Base-by-base conservation (phyloP, 2,329 filamentous ascomycete species). In the Aspergillaceae sp. region DNA sequence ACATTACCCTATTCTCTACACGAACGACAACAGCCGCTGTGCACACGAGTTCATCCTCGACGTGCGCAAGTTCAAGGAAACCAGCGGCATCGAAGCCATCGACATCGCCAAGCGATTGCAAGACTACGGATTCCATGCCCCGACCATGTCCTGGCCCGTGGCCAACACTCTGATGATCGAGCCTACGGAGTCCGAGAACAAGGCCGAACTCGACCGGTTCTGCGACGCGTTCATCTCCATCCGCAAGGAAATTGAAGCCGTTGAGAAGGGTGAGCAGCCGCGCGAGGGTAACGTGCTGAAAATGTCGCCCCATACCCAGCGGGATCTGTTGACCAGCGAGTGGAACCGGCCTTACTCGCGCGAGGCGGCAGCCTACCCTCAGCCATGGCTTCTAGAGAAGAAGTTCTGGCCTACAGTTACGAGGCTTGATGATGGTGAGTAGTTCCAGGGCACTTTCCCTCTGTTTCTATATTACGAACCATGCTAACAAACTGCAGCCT, bases 21-120 rank as follows among this genome's bases (percentile, higher is more conserved):
- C 88, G 56, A 97, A 97, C 67, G 77, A 79, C 45, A 79, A 89
- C 51, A 86, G 84, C 26, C 86, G 90, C 46, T 97, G 91, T 65
- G 91, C 91, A 0, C 91, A 97, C 74, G 91, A 97, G 70, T 97
- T 97, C 71, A 97, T 97, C 66, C 80, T 97, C 32, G 91, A 97
- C 58, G 79, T 83, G 4, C 86, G 91, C 26, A 79, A 81, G 27
- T 95, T 96, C 76, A 86, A 87, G 63, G 84, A 90, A 45, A 80
- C 82, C 1, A 81, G 85, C 5, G 88, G 87, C 28, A 74, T 97
- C 57, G 90, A 96, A 70, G 91, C 86, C 29, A 92, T 95, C 57
- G 91, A 97, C 62, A 86, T 97, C 54, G 91, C 91, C 61, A 97
- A 97, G 77, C 87, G 91, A 52, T 80, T 97, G 19, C 90, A 96